phyloP scores from a whole-genome alignment of 1,139 yeast species.

The Yamadazyma songkhlaensis region DNA sequence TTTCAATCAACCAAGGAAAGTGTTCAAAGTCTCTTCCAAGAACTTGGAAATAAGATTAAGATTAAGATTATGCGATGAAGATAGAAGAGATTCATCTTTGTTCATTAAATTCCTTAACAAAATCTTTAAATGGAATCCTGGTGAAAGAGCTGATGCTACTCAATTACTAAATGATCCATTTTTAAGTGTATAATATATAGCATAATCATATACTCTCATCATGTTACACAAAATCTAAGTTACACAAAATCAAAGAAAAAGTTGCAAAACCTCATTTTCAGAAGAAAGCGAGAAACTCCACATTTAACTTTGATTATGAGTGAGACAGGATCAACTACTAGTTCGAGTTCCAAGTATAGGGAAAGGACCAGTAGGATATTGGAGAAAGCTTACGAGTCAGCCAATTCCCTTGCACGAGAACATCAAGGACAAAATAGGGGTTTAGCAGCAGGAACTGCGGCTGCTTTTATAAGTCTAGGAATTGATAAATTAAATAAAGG shows the following conservation, averaged over 20 bases:
- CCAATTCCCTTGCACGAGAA: constrained; percentile 25
- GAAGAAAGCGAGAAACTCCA: constrained; percentile 3
- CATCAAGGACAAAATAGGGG: constrained; percentile 41
- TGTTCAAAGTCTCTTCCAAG: constrained; percentile 27
- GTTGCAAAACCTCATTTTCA: constrained; percentile 1
- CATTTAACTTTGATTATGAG: constrained; percentile 2
- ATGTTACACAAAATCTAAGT: not conserved
- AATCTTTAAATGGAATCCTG: constrained; percentile 57
- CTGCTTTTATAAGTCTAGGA: constrained; percentile 54
- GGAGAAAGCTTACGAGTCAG: constrained; percentile 13
- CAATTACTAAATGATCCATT: constrained; percentile 42
- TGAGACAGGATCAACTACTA: not conserved
- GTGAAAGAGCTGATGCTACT: constrained; percentile 38
- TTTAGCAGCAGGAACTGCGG: constrained; percentile 57
- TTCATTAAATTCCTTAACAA: constrained; percentile 33
- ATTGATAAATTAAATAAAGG: constrained; percentile 30
- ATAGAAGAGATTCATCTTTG: constrained; percentile 12
- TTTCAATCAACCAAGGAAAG: constrained; percentile 16
- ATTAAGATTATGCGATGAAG: constrained; percentile 30
- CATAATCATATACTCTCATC: not conserved
- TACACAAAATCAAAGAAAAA: no score
- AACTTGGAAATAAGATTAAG: constrained; percentile 42
- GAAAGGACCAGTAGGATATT: constrained; percentile 10
- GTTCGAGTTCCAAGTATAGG: constrained; percentile 5
- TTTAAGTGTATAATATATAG: not conserved